phyloP scores from a whole-genome alignment of 2,329 filamentous ascomycete species.

The Decorospora gaudefroyi region DNA sequence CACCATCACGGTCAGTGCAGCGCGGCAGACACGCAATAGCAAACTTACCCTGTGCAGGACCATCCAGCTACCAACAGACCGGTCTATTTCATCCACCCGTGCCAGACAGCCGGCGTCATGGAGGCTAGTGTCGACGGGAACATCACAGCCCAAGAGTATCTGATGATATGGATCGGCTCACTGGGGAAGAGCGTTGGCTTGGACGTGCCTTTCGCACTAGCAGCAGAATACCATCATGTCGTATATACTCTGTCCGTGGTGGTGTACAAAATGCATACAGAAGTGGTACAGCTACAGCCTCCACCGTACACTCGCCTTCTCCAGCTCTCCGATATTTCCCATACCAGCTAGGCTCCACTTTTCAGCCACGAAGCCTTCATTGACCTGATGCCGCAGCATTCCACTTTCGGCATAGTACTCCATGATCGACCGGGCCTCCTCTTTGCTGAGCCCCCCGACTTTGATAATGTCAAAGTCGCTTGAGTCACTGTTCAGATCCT shows the following conservation, averaged over 20 bases:
- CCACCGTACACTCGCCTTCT: constrained; percentile 62
- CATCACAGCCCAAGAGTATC: constrained; percentile 65
- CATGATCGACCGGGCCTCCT: constrained; percentile 78
- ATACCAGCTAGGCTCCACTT: constrained; percentile 83
- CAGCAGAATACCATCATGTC: not conserved
- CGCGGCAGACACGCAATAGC: not conserved
- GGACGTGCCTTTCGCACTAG: constrained; percentile 71
- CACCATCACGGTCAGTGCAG: constrained; percentile 41
- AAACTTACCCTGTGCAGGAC: constrained; percentile 57
- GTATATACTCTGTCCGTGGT: constrained; percentile 10
- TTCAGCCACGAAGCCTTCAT: constrained; percentile 72
- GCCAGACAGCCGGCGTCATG: constrained; percentile 83
- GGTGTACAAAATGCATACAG: constrained; percentile 25
- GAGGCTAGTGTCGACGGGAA: constrained; percentile 52
- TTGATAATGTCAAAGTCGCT: constrained; percentile 54
- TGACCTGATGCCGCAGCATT: constrained; percentile 70
- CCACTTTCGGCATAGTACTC: constrained; percentile 94
- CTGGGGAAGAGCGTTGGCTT: constrained; percentile 80
- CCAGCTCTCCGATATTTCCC: constrained; percentile 84
- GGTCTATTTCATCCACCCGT: constrained; percentile 91
- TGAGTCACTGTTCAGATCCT: constrained; percentile 43
- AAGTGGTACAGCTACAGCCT: constrained; percentile 38
- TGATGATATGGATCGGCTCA: constrained; percentile 87
- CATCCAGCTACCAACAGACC: constrained; percentile 80
- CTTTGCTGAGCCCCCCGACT: constrained; percentile 70